Conservation (phyloP, 2,329 filamentous ascomycete species). For the Cordyceps cateniannulata region DNA sequence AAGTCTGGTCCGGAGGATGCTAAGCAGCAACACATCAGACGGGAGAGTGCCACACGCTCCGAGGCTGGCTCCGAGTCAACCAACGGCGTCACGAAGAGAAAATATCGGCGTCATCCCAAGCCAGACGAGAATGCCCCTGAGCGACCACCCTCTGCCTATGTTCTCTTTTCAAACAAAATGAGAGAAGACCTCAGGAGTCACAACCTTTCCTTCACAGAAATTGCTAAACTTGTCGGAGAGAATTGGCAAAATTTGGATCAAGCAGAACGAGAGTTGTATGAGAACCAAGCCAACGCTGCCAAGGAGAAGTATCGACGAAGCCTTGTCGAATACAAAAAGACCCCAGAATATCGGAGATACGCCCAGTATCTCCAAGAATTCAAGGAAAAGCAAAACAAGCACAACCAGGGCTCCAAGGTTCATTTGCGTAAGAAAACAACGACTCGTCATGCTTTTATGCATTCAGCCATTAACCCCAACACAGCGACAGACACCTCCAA, state of each 20-base stretch:
- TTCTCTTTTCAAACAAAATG: constrained; percentile 80
- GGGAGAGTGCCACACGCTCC: constrained; percentile 38
- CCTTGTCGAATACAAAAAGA: constrained; percentile 71
- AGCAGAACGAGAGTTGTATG: constrained; percentile 63
- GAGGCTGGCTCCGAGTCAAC: constrained; percentile 37
- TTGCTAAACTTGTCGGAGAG: constrained; percentile 75
- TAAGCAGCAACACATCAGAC: constrained; percentile 46
- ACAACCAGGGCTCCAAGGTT: constrained; percentile 42
- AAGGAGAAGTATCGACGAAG: constrained; percentile 75
- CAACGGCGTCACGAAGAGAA: constrained; percentile 54
- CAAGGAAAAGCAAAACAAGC: constrained; percentile 61
- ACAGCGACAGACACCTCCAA: constrained; percentile 45
- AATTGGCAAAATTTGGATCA: constrained; percentile 69
- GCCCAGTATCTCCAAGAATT: constrained; percentile 69
- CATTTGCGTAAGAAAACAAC: background rate
- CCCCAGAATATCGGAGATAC: constrained; percentile 61
- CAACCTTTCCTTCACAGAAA: constrained; percentile 74
- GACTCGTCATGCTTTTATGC: background rate
- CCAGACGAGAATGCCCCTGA: constrained; percentile 75
- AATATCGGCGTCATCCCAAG: constrained; percentile 74
- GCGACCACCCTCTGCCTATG: constrained; percentile 74
- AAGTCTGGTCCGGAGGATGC: constrained; percentile 44
- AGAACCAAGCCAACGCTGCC: constrained; percentile 62
- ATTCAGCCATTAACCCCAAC: constrained; percentile 6
- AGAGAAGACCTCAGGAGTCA: constrained; percentile 71